Conservation (phyloP, 1,284 basidiomycete species). For the Ustilago sp. region DNA sequence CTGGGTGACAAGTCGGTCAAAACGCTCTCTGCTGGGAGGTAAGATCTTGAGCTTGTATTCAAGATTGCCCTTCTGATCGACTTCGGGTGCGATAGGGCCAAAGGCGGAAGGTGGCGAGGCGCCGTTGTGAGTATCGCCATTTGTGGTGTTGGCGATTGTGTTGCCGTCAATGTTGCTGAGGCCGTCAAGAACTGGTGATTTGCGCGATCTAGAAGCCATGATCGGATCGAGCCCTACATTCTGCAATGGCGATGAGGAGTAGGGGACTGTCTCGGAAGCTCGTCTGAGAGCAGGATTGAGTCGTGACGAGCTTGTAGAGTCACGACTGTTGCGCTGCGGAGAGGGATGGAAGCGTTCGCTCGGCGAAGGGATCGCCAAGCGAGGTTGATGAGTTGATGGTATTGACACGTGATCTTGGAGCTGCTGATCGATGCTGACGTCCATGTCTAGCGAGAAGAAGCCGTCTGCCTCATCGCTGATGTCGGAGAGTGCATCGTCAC, state of each 20-base stretch:
- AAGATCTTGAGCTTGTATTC: slow-evolving; percentile 69
- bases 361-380: background rate
- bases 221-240: slow-evolving; percentile 38
- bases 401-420: slow-evolving; percentile 11
- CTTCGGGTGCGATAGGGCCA: slow-evolving; percentile 61
- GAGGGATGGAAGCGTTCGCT: slow-evolving; percentile 17
- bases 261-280: slow-evolving; percentile 28
- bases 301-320: slow-evolving; percentile 8
- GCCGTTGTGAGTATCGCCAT: background rate
- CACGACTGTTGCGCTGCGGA: slow-evolving; percentile 11
- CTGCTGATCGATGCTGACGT: slow-evolving; percentile 53
- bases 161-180: background rate
- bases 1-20: slow-evolving; percentile 67
- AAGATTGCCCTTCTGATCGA: slow-evolving; percentile 66
- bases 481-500: slow-evolving; percentile 38
- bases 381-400: background rate
- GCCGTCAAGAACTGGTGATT: slow-evolving; percentile 19
- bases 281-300: slow-evolving; percentile 30
- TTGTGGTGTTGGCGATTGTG: background rate
- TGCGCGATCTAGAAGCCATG: slow-evolving; percentile 32
- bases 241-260: slow-evolving; percentile 39
- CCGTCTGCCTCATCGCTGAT: slow-evolving; percentile 50
- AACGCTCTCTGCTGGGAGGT: slow-evolving; percentile 61
- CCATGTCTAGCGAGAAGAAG: slow-evolving; percentile 60
- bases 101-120: slow-evolving; percentile 30